Evolutionary conservation across 2,329 filamentous ascomycete genomes (phyloP), one percentile per base, ranked within the genome.

Genomic region (Madurella mycetomatis): DNA sequence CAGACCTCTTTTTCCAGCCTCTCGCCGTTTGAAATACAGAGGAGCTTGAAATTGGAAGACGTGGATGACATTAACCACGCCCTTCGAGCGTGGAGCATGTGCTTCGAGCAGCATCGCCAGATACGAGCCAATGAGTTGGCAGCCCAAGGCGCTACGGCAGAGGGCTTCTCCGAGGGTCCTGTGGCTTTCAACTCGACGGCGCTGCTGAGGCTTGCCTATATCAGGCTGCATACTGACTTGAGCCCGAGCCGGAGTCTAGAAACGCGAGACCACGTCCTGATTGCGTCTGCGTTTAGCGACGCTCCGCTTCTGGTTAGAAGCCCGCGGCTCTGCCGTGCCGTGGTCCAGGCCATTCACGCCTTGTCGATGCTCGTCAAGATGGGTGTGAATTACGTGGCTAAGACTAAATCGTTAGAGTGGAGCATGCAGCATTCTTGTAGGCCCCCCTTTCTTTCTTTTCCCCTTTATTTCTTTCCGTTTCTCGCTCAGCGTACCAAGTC

Each of bases 301-400:
- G 80, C 81, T 16, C 82, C 83, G 1, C 72, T 80, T 25, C 75
- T 86, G 11, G 74, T 80, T 17, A 76, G 85, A 49, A 84, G 79
- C 50, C 72, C 78, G 17, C 79, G 81, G 32, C 75, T 87, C 19
- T 83, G 81, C 34, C 74, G 83, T 44, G 85, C 85, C 1, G 79
- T 88, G 0, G 77, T 86, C 30, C 85, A 88, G 62, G 82, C 84
- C 1, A 81, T 85, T 30, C 85, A 88, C 64, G 84, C 85, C 0
- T 71, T 89, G 37, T 85, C 83, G 3, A 83, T 87, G 73, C 72
- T 85, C 19, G 81, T 86, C 55, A 85, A 84, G 65, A 74, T 77
- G 13, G 82, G 82, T 0, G 81, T 85, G 17, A 83, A 82, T 60
- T 84, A 83, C 60, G 80, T 84, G 46, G 81, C 82, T 41, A 76